Base-by-base conservation (phyloP, 2,329 filamentous ascomycete genomes). In the Alternaria hordeiaustralica region DNA sequence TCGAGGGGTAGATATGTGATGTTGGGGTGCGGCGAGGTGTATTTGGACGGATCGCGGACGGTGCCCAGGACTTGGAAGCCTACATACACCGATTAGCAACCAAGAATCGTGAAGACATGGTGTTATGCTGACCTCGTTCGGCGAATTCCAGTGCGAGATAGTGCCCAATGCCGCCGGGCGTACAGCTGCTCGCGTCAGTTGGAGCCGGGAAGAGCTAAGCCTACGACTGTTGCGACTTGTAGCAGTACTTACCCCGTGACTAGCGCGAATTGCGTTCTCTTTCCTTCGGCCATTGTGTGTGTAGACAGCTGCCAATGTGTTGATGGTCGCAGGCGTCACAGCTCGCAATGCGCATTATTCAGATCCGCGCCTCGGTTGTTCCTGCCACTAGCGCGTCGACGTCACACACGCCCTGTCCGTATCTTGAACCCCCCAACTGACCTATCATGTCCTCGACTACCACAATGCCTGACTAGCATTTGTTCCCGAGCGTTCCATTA, bases 51-150 rank as follows among this genome's bases (percentile, higher is more conserved):
- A 59, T 85, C 80, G 69, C 87, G 83, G 12, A 87, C 87, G 4
- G 87, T 88, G 12, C 86, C 87, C 58, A 89, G 84, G 58, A 90
- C 87, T 23, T 84, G 83, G 61, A 86, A 79, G 55, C 86, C 86
- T 78, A 61, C 66, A 13, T 12, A 45, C 53, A 7, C 20, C 28
- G 30, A 47, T 36, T n/a, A 46, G 47, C 10, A 41, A 6, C 25
- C 20, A 30, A 23, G 43, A 6, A 26, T 10, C 6, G 20, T 25
- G 9, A 15, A 25, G 11, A 10, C 43, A 20, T 18, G 36, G 21
- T 41, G 4, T n/a, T 6, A n/a, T 20, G 28, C 18, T 36, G 25
- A 77, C 81, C 81, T 69, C 80, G 75, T 28, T 75, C 77, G 60
- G 87, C 82, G 71, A 89, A 89, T 70, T 88, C 86, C 18, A 82